Conservation (phyloP, 768 basidiomycete species). For the Suillus placidus region DNA sequence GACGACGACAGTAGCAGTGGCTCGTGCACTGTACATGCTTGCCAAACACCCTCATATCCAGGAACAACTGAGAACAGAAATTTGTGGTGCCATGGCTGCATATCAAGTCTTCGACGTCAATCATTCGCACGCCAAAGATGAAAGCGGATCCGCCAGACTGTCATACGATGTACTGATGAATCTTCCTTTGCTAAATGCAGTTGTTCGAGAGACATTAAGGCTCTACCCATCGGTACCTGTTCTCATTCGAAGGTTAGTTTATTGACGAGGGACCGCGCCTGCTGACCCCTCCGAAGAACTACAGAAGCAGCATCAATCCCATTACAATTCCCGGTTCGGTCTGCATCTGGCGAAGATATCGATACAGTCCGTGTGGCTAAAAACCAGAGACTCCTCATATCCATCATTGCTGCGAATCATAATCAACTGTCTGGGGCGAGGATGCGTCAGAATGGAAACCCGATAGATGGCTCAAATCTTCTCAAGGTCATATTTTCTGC, state of each 20-base stretch:
- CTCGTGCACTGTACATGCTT: conserved; percentile 39
- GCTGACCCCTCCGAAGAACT: conserved; percentile 29
- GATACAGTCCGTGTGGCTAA: conserved; percentile 39
- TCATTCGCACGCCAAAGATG: background rate
- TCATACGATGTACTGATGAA: conserved; percentile 42
- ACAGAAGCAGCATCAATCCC: conserved; percentile 42
- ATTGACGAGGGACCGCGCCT: conserved; percentile 14
- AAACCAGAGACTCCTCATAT: conserved; percentile 45
- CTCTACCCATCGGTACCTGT: conserved; percentile 44
- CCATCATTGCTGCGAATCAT: conserved; percentile 45
- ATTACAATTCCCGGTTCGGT: conserved; percentile 26
- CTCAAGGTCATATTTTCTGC: background rate
- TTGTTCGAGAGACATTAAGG: conserved; percentile 45
- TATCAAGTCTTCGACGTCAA: conserved; percentile 15
- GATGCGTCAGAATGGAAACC: conserved; percentile 48
- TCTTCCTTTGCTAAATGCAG: conserved; percentile 41
- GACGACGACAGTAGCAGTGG: conserved; percentile 45
- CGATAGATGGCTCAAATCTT: conserved; percentile 44
- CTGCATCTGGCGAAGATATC: conserved; percentile 19
- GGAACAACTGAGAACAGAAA: conserved; percentile 40
- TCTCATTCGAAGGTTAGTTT: conserved; percentile 43
- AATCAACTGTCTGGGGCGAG: conserved; percentile 48
- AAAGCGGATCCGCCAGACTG: conserved; percentile 31
- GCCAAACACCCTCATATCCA: conserved; percentile 41
- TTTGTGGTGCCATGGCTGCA: conserved; percentile 25